Evolutionary conservation across 768 basidiomycete species (phyloP).

Genomic region (Dioszegia crocea): DNA sequence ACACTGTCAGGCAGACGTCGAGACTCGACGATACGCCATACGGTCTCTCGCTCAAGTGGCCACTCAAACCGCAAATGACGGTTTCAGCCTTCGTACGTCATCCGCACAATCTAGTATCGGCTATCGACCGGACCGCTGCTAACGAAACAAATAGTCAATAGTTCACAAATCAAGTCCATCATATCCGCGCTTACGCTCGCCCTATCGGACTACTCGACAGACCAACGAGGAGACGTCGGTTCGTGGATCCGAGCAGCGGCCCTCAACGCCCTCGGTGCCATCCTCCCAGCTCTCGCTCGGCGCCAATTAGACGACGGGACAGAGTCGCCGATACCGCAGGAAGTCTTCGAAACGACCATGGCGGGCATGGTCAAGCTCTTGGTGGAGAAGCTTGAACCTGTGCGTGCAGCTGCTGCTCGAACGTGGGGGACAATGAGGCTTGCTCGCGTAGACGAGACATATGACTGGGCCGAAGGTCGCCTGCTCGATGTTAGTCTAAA

Average conservation of each 20-base stretch:
- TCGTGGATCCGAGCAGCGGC: conserved; percentile 87
- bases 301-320: neutral
- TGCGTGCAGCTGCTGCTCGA: conserved; percentile 67
- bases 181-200: conserved; percentile 60
- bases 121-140: neutral
- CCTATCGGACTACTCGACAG: conserved; percentile 81
- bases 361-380: conserved; percentile 79
- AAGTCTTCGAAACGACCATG: conserved; percentile 19
- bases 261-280: conserved; percentile 58
- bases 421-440: conserved; percentile 11
- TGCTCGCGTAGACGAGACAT: conserved; percentile 6
- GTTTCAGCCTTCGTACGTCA: conserved; percentile 14
- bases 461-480: conserved; percentile 17
- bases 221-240: conserved; percentile 93
- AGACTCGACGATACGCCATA: conserved; percentile 37
- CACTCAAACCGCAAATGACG: neutral
- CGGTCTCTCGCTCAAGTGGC: conserved; percentile 22
- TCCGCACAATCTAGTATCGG: neutral
- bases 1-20: conserved; percentile 37
- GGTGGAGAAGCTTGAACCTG: conserved; percentile 83
- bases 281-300: neutral
- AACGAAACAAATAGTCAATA: neutral
- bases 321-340: conserved; percentile 1
- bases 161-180: conserved; percentile 12
- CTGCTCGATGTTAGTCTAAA: conserved; percentile 1